These are phyloP conservation scores for Epichloe bromicola DNA, from an alignment of 2,329 filamentous ascomycete genomes.

Conservation along the genomic window DNA sequence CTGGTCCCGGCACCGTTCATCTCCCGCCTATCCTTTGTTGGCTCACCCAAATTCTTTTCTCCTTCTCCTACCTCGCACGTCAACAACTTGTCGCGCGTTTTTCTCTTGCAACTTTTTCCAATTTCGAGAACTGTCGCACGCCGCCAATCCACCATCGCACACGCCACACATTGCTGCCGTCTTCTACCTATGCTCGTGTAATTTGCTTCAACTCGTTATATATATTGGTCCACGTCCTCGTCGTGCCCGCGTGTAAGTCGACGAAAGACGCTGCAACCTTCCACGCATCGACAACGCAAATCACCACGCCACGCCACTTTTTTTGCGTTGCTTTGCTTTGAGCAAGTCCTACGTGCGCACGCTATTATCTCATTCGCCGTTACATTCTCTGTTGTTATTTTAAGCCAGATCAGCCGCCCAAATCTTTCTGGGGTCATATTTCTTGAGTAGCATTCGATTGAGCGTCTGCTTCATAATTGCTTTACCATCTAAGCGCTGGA, in stretches of 20 bases:
- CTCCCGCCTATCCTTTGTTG: constrained; percentile 7
- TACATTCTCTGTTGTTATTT: neutral
- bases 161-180: constrained; percentile 5
- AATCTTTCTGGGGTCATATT: neutral
- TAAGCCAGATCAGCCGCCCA: neutral
- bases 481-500: neutral
- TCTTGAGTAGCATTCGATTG: neutral
- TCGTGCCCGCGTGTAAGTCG: constrained; percentile 21
- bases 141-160: constrained; percentile 6
- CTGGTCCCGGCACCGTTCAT: constrained; percentile 8
- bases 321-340: neutral
- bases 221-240: constrained; percentile 7
- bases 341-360: neutral
- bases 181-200: neutral
- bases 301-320: constrained; percentile 1
- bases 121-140: constrained; percentile 3
- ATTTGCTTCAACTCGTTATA: neutral
- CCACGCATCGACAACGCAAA: constrained; percentile 2
- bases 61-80: constrained; percentile 14
- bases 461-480: neutral
- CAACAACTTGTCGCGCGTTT: constrained; percentile 10
- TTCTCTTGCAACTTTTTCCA: constrained; percentile 5
- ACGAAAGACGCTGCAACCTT: constrained; percentile 5
- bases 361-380: neutral
- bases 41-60: constrained; percentile 14